Conservation (phyloP, 495 filamentous ascomycete genomes). For the Acidomyces sp. region DNA sequence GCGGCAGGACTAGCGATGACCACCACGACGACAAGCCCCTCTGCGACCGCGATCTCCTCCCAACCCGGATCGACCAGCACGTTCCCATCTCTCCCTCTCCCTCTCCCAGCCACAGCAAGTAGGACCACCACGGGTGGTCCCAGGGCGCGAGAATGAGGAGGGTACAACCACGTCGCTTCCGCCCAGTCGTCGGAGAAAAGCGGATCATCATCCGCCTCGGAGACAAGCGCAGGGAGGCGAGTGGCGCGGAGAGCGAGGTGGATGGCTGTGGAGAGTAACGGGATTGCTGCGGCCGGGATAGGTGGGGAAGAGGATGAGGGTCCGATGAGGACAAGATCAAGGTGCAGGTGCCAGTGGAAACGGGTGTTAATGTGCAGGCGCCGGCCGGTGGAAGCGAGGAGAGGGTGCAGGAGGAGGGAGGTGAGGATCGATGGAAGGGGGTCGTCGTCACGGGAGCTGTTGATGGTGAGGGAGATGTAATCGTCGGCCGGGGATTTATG, state of each 20-base stretch:
- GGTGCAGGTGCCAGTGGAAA: constrained; percentile 59
- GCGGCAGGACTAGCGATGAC: constrained; percentile 48
- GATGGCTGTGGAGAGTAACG: constrained; percentile 80
- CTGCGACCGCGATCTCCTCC: constrained; percentile 86
- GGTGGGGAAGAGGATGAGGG: constrained; percentile 84
- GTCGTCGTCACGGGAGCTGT: too few relatives aligned
- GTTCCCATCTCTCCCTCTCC: too few relatives aligned
- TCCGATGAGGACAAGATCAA: too few relatives aligned
- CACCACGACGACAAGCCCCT: too few relatives aligned
- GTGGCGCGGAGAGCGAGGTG: constrained; percentile 90
- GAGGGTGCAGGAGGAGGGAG: constrained; percentile 75
- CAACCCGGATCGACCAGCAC: constrained; percentile 86
- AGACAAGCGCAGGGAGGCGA: constrained; percentile 68
- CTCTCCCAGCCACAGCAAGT: constrained; percentile 71
- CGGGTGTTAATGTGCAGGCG: constrained; percentile 69
- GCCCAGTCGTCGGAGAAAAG: constrained; percentile 98
- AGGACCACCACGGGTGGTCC: constrained; percentile 78
- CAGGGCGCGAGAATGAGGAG: constrained; percentile 26
- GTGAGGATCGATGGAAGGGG: constrained; percentile 72
- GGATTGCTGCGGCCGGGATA: constrained; percentile 85
- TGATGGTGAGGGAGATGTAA: too few relatives aligned
- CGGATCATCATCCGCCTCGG: constrained; percentile 82
- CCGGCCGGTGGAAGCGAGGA: constrained; percentile 59
- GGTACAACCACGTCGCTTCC: constrained; percentile 63
- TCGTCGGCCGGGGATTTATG: constrained; percentile 73